Percentiles rank a stretch among this genome's conserved stretches.
Evolutionary conservation across 129 eudicot species (phyloP).

Genomic region (Scalesia atractyloides): DNA sequence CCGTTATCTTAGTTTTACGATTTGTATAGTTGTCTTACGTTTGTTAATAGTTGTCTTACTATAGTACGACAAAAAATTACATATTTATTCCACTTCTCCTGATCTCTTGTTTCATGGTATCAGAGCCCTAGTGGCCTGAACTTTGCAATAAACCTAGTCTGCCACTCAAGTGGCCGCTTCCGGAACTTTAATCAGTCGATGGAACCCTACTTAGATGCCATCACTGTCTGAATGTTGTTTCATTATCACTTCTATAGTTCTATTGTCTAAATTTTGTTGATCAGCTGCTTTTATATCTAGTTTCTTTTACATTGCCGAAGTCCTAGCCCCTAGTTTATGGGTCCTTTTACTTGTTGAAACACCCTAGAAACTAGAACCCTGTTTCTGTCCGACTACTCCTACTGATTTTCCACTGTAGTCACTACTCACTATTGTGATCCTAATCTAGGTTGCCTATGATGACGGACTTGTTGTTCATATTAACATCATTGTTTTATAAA

Average conservation of each 20-base stretch:
- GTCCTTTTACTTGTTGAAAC: too few species aligned
- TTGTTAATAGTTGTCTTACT: not conserved
- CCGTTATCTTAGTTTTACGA: not conserved
- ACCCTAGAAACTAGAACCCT: too few species aligned
- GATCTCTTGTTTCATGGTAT: not conserved
- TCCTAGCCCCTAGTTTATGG: not conserved
- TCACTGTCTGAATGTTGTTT: not conserved
- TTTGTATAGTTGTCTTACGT: not conserved
- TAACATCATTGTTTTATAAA: too few species aligned
- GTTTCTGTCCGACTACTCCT: too few species aligned
- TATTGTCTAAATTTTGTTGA: not conserved
- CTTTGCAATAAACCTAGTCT: too few species aligned
- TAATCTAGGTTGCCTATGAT: too few species aligned
- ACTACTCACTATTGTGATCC: too few species aligned
- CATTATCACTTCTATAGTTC: not conserved
- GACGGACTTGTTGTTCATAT: too few species aligned
- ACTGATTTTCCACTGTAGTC: too few species aligned
- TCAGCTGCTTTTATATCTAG: not conserved
- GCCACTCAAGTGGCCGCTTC: not conserved
- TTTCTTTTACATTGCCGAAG: not conserved
- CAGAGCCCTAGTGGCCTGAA: not conserved
- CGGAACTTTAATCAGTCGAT: not conserved
- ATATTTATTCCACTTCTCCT: not conserved
- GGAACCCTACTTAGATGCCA: not conserved
- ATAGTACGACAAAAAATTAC: not conserved